Conservation (phyloP, 2,329 filamentous ascomycete genomes). For the Berkeleyomyces basicola region DNA sequence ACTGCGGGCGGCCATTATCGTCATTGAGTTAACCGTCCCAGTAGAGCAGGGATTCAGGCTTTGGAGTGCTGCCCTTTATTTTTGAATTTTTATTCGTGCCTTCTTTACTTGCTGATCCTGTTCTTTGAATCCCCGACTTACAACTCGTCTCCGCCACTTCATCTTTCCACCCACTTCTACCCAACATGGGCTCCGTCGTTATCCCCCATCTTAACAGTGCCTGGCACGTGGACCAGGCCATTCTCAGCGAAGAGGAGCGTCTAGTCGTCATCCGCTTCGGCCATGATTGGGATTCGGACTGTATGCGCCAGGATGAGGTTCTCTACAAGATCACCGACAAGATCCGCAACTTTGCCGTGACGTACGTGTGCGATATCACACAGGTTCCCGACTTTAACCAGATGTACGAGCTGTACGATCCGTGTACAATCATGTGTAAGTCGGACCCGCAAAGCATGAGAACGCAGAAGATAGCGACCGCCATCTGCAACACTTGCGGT, state of each 20-base stretch:
- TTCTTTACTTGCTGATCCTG: not conserved
- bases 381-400: slow-evolving; percentile 84
- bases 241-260: slow-evolving; percentile 77
- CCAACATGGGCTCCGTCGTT: slow-evolving; percentile 60
- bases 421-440: slow-evolving; percentile 73
- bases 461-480: not conserved
- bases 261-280: slow-evolving; percentile 90
- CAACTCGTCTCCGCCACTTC: not conserved
- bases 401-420: slow-evolving; percentile 88
- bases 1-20: not conserved
- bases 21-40: not conserved
- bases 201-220: slow-evolving; percentile 80
- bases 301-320: slow-evolving; percentile 35
- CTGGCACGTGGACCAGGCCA: slow-evolving; percentile 98
- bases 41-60: not conserved
- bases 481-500: not conserved
- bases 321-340: slow-evolving; percentile 86
- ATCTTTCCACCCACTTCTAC: not conserved
- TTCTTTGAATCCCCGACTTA: not conserved
- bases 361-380: slow-evolving; percentile 90
- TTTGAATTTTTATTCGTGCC: not conserved
- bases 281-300: slow-evolving; percentile 63
- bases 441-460: slow-evolving; percentile 20
- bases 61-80: not conserved
- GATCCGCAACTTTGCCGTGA: slow-evolving; percentile 82